Base-by-base conservation (phyloP, 176 grass and related monocot genomes). In the Echinochloa phyllopogon region DNA sequence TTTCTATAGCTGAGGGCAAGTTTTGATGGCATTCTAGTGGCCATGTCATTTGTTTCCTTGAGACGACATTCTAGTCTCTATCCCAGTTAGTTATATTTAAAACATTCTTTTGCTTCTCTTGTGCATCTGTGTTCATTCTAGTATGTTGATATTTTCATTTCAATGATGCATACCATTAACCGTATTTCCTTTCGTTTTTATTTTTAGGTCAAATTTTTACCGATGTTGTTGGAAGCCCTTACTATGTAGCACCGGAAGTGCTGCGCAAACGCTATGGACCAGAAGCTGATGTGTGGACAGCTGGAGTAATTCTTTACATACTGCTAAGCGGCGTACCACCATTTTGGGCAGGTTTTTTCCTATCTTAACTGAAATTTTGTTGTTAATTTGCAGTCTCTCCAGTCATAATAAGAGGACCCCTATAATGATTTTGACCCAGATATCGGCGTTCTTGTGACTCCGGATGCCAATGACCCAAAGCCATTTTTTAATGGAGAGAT, bases 251-350 rank as follows among this genome's bases (percentile, higher is more conserved):
- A 48, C 94, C 94, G 21, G 94, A 97, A 84, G 94, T 97, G 76
- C 33, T 97, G 51, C 77, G 85, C 80, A 97, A 94, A 72, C 51
- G 76, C 29, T 97, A 97, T 60, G 94, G 89, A 20, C 92, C 92
- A 45, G 92, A 90, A 85, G 94, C 94, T 72, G 94, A 97, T 92
- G 94, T 97, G 21, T 97, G 94, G 94, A 94, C 94, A 80, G 94
- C 94, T 78, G 94, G 94, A 78, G 91, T 97, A 29, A 97, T 97
- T 78, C 72, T 97, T 43, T 97, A 97, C 66, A 94, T 97, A 86
- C 78, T 97, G 56, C 76, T 97, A 62, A 89, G 94, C 76, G 94
- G 94, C 16, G 94, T 97, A 29, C 94, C 94, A 0, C 94, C 92
- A 62, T 94, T 97, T 89, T 97, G 94, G 91, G 94, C 94, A 21